Base-by-base conservation (phyloP, 345 rosid species). In the Salix suchowensis region DNA sequence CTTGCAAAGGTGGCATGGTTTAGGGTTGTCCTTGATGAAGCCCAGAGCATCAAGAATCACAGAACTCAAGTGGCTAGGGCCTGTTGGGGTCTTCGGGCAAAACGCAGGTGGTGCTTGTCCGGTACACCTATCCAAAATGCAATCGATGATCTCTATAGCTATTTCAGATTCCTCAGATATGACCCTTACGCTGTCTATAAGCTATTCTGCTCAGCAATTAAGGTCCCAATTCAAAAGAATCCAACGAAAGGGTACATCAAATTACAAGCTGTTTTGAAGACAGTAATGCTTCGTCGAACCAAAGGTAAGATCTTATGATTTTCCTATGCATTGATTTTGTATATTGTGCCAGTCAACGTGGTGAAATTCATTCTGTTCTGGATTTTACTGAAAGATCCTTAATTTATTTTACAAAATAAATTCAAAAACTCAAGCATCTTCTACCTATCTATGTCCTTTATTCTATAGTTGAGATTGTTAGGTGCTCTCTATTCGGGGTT, bases 81-180 rank as follows among this genome's bases (percentile, higher is more conserved):
- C 55, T 96, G 99, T 76, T 95, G 97, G 97, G 97, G 96, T 37
- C 98, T 95, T 81, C 97, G 99, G 30, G 97, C 99, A 42, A 96
- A 96, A 82, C 94, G 96, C 28, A 86, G 99, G 78, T 96, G 99
- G 99, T 96, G 99, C 85, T 89, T 96, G 83, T 96, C 99, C 3
- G 99, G 99, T 70, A 96, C 99, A 75, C 99, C 99, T 67, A 88
- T 96, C 78, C 99, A 96, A 87, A 96, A 96, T 85, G 92, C 99
- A 21, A 86, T 96, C 4, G 99, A 96, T 68, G 99, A 96, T 81
- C 97, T 96, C 24, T 96, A 96, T 80, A 96, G 99, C 88, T 96
- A 93, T 85, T 93, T 96, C 79, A 88, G 97, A 81, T 96, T 96
- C 80, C 99, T 96, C 71, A 91, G 91, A 89, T 91, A 91, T 85